Base-by-base conservation (phyloP, 2,329 filamentous ascomycete species). In the Cordyceps tenuipes region DNA sequence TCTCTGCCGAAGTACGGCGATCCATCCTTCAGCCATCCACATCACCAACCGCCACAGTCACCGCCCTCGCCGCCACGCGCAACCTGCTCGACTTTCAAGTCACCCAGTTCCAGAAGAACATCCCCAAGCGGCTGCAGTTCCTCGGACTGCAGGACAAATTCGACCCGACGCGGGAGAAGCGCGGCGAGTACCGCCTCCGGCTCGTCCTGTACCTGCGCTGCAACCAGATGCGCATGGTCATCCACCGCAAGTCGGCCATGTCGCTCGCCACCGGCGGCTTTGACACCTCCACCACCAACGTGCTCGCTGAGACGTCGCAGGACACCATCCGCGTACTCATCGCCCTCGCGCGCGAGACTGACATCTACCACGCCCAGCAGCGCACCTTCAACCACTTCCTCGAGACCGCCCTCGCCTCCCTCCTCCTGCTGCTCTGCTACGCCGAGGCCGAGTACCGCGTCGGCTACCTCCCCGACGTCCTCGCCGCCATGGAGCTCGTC, bases 341-440 rank as follows among this genome's bases (percentile, higher is more conserved):
- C 4, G 58, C 63, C 1, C 53, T 73, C 8, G 69, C 67, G 1
- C 64, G 64, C 0, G 64, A 68, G 1, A 72, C 70, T 1, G 71
- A 71, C 21, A 71, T 73, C 2, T 72, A 73, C 21, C 66, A 68
- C 8, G 67, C 70, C 1, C 71, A 73, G 47, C 71, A 72, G 23
- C 70, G 69, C 54, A 72, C 69, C 0, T 73, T 72, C 34, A 73
- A 73, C 39, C 71, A 72, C 49, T 73, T 72, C 31, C 61, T 73
- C 1, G 68, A 71, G 47, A 68, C 68, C 2, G 69, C 69, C 0
- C 54, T 71, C 15, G 70, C 69, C 0, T 70, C 66, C 2, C 54
- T 71, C 1, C 56, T 71, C 3, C 59, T 71, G 1, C 63, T 66
- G 3, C 55, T 69, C 15, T 69, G 66, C 49, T 67, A 63, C 10